Percentiles rank a stretch among this genome's conserved stretches.
These are phyloP conservation scores for Emergomyces orientalis DNA, from an alignment of 2,329 filamentous ascomycete species.

Conservation along the genomic window DNA sequence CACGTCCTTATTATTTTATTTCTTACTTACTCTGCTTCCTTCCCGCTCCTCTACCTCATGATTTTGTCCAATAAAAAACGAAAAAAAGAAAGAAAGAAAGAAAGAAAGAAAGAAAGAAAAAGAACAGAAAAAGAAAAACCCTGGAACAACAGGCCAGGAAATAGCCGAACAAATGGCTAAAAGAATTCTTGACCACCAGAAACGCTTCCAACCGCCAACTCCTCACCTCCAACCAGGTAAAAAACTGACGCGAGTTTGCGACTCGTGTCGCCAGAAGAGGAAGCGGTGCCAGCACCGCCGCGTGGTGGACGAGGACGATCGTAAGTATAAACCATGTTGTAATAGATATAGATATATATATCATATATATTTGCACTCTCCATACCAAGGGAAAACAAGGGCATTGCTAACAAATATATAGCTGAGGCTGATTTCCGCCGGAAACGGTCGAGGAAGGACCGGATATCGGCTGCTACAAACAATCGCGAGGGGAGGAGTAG, in stretches of 20 bases:
- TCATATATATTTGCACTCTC: background rate
- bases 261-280: constrained; percentile 17
- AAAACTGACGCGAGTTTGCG: constrained; percentile 17
- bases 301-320: constrained; percentile 18
- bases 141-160: background rate
- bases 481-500: background rate
- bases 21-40: background rate
- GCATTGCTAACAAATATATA: background rate
- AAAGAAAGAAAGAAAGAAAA: background rate
- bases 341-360: too few relatives aligned
- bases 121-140: background rate
- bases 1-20: background rate
- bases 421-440: constrained; percentile 10
- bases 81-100: too few relatives aligned
- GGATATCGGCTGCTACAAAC: background rate
- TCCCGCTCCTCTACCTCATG: background rate
- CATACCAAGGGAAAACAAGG: background rate
- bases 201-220: constrained; percentile 18
- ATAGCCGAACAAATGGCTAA: background rate
- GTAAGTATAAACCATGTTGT: constrained; percentile 15
- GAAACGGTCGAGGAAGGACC: constrained; percentile 4
- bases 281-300: constrained; percentile 19
- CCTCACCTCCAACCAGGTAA: constrained; percentile 16
- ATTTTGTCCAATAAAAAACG: too few relatives aligned
- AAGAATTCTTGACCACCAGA: constrained; percentile 8